These are phyloP conservation scores for Zopfia rhizophila DNA, from an alignment of 2,329 filamentous ascomycete genomes.

Conservation along the genomic window DNA sequence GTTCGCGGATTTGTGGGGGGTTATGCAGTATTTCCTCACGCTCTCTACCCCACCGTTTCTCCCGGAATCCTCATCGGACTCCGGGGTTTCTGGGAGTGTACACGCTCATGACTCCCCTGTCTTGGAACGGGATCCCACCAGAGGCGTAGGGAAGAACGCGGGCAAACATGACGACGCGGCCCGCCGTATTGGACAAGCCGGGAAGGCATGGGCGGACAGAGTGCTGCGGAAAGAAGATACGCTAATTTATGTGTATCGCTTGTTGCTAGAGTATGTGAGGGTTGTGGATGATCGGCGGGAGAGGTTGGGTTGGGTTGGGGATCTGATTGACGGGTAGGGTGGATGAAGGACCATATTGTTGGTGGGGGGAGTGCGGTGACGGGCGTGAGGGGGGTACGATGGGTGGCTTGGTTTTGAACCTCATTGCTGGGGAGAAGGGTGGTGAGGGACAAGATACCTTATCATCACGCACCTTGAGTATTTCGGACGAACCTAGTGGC, in stretches of 20 bases:
- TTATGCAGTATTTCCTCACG: slow-evolving; percentile 81
- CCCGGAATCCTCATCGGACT: too few relatives aligned
- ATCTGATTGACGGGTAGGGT: slow-evolving; percentile 38
- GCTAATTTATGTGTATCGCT: slow-evolving; percentile 74
- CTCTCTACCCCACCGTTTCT: too few relatives aligned
- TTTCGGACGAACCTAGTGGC: too few relatives aligned
- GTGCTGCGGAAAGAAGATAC: slow-evolving; percentile 78
- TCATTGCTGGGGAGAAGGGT: too few relatives aligned
- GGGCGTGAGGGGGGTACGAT: too few relatives aligned
- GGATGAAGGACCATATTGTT: too few relatives aligned
- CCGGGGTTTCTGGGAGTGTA: too few relatives aligned
- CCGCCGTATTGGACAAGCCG: slow-evolving; percentile 71
- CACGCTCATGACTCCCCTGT: too few relatives aligned
- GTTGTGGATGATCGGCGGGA: slow-evolving; percentile 55
- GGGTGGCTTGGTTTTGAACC: too few relatives aligned
- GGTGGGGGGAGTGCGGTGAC: too few relatives aligned
- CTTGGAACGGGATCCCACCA: slow-evolving; percentile 17
- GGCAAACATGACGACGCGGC: slow-evolving; percentile 69
- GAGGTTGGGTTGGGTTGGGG: slow-evolving; percentile 52
- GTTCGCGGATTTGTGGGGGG: slow-evolving; percentile 70
- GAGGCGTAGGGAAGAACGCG: slow-evolving; percentile 20
- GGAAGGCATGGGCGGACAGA: slow-evolving; percentile 74
- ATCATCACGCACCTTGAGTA: too few relatives aligned
- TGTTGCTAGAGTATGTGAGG: slow-evolving; percentile 61
- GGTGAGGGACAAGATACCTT: too few relatives aligned